Conservation (phyloP, 2,329 filamentous ascomycete genomes). For the Podosphaera fusca region DNA sequence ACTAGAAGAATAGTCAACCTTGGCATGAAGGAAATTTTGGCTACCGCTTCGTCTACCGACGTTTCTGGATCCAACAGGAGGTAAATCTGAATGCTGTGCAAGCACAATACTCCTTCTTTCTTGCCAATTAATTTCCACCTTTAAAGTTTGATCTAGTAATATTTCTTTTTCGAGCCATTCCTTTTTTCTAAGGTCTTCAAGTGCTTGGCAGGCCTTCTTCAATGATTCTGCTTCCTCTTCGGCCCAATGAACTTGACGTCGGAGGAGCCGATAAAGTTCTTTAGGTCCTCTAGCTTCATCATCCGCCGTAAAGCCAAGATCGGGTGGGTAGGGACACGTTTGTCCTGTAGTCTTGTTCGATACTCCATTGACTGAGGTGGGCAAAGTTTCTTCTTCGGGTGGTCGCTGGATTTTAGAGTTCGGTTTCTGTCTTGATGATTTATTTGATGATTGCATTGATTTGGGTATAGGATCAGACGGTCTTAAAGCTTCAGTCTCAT, state of each 20-base stretch:
- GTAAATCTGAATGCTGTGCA: conserved; percentile 19
- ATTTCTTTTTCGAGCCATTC: conserved; percentile 68
- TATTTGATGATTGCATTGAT: conserved; percentile 28
- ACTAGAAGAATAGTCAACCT: conserved; percentile 2
- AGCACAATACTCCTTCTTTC: conserved; percentile 32
- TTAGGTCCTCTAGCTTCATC: conserved; percentile 41
- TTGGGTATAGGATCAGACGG: conserved; percentile 54
- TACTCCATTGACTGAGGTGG: conserved; percentile 20
- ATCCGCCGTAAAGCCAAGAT: conserved; percentile 36
- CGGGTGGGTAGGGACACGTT: conserved; percentile 16
- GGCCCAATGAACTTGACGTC: conserved; percentile 49
- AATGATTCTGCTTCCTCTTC: conserved; percentile 41
- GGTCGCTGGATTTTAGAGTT: conserved; percentile 26
- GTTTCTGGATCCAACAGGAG: conserved; percentile 7
- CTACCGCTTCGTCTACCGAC: conserved; percentile 4
- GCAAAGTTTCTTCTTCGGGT: conserved; percentile 29
- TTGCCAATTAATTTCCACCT: conserved; percentile 43
- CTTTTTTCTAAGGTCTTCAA: conserved; percentile 42
- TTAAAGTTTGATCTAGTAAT: conserved; percentile 47
- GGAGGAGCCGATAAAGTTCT: conserved; percentile 37
- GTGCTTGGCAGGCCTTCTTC: conserved; percentile 36
- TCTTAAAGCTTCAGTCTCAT: conserved; percentile 86
- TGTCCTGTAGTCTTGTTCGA: conserved; percentile 1
- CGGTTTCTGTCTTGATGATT: conserved; percentile 23
- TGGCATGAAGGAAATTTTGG: neutral